phyloP scores from a whole-genome alignment of 2,329 filamentous ascomycete genomes.

The Lomentospora prolificans region DNA sequence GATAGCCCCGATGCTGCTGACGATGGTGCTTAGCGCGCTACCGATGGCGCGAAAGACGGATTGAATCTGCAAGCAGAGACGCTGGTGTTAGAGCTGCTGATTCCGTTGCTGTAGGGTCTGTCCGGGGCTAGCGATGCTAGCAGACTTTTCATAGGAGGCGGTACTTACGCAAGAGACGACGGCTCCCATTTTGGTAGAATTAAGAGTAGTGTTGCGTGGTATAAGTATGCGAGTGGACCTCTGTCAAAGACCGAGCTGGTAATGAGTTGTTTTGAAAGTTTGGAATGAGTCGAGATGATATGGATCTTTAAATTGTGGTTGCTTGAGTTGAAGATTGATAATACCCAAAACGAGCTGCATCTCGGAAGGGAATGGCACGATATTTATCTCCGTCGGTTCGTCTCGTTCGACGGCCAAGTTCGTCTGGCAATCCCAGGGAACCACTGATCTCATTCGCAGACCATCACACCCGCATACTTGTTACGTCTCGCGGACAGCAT shows the following conservation, averaged over 20 bases:
- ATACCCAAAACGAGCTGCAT: neutral
- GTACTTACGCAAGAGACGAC: conserved; percentile 71
- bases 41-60: conserved; percentile 55
- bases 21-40: conserved; percentile 55
- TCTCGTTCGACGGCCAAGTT: neutral
- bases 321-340: neutral
- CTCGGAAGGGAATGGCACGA: neutral
- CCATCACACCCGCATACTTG: neutral
- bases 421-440: neutral
- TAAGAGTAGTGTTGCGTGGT: neutral
- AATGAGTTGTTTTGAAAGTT: no score
- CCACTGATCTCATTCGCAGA: neutral
- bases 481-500: no score
- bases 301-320: neutral
- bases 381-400: neutral
- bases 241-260: no score
- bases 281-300: no score
- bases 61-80: conserved; percentile 35
- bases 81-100: no score
- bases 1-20: conserved; percentile 56
- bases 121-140: no score
- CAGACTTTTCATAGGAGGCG: no score
- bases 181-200: conserved; percentile 54
- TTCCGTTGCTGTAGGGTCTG: no score
- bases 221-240: neutral